Evolutionary conservation across 1,284 basidiomycete species (phyloP).

Genomic region (Sanghuangporus sanghuang): DNA sequence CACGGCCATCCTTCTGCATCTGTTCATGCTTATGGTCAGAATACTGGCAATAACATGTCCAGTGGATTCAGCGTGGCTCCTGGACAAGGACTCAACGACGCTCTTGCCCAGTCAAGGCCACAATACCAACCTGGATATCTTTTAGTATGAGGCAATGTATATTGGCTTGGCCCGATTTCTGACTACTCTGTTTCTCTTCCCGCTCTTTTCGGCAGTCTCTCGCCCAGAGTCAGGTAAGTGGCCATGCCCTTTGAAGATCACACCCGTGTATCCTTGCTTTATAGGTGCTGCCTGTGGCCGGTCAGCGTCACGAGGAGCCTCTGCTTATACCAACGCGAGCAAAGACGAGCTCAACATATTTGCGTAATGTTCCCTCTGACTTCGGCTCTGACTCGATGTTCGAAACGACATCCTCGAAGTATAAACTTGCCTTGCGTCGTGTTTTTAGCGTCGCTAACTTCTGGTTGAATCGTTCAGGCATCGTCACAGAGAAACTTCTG

Average conservation of each 20-base stretch:
- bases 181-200: constrained; percentile 5
- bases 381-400: constrained; percentile 81
- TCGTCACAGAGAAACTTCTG: constrained; percentile 55
- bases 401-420: constrained; percentile 51
- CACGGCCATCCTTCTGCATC: not conserved
- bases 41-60: not conserved
- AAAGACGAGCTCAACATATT: constrained; percentile 62
- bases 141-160: constrained; percentile 42
- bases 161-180: not conserved
- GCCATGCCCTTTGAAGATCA: constrained; percentile 1
- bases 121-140: constrained; percentile 75
- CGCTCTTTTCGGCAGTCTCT: constrained; percentile 38
- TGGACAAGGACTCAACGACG: constrained; percentile 33
- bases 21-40: not conserved
- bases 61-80: not conserved
- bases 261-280: constrained; percentile 5
- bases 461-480: constrained; percentile 17
- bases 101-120: constrained; percentile 59
- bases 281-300: constrained; percentile 51
- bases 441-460: not conserved
- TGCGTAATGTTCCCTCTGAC: constrained; percentile 55
- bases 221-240: constrained; percentile 49
- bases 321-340: constrained; percentile 71
- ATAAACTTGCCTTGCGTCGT: not conserved
- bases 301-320: constrained; percentile 58